Percentiles rank a stretch among this genome's conserved stretches.
Conservation (phyloP, 2,329 filamentous ascomycete genomes). For the Colletotrichum sp. region DNA sequence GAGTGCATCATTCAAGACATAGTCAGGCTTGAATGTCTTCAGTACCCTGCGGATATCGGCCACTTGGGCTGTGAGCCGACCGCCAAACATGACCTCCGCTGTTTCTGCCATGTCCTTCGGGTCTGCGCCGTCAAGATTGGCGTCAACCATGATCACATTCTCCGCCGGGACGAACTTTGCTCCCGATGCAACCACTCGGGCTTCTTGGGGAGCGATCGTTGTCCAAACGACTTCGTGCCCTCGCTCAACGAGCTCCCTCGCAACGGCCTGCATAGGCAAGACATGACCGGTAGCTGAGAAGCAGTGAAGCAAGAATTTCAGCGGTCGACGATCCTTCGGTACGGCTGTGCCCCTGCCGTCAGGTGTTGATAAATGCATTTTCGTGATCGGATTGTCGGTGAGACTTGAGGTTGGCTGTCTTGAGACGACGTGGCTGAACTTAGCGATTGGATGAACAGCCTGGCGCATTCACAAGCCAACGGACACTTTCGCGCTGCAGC, state of each 20-base stretch:
- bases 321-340: background rate
- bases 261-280: constrained; percentile 43
- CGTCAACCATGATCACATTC: constrained; percentile 33
- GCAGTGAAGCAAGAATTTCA: constrained; percentile 43
- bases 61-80: constrained; percentile 37
- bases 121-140: constrained; percentile 28
- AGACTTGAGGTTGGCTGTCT: background rate
- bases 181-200: constrained; percentile 36
- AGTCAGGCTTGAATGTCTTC: constrained; percentile 31
- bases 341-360: background rate
- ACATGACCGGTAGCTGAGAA: constrained; percentile 44
- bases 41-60: constrained; percentile 37
- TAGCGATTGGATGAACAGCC: constrained; percentile 7
- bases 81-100: constrained; percentile 27
- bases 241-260: constrained; percentile 37
- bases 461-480: background rate
- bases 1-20: constrained; percentile 41
- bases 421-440: background rate
- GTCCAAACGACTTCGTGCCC: constrained; percentile 44
- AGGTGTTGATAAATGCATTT: constrained; percentile 6
- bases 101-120: constrained; percentile 36
- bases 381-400: background rate
- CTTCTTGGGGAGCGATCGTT: constrained; percentile 36
- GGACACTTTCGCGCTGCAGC: background rate
- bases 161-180: constrained; percentile 36